Percentiles rank a stretch among this genome's conserved stretches.
Conservation (phyloP, 1,284 basidiomycete genomes). For the Fomitopsis betulina region DNA sequence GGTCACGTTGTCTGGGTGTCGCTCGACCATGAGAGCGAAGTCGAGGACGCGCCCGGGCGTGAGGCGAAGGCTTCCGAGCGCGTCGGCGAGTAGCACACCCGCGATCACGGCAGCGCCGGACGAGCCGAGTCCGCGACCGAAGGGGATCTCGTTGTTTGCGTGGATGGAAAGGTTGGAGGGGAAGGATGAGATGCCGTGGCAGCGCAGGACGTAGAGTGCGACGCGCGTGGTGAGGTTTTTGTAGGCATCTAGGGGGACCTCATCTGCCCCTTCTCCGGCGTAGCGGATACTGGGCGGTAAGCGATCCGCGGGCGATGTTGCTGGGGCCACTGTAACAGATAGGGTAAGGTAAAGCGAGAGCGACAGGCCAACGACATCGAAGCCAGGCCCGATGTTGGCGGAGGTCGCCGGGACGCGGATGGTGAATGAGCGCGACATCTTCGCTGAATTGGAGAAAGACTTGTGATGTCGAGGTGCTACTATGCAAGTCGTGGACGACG, state of each 20-base stretch:
- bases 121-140: constrained; percentile 94
- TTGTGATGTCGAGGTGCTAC: neutral
- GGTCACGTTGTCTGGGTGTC: constrained; percentile 99
- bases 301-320: constrained; percentile 25
- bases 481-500: neutral
- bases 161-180: constrained; percentile 73
- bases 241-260: constrained; percentile 93
- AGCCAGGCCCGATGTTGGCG: constrained; percentile 98
- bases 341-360: constrained; percentile 87
- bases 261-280: constrained; percentile 83
- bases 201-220: constrained; percentile 94
- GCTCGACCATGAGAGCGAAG: constrained; percentile 98
- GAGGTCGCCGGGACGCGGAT: constrained; percentile 94
- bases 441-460: neutral
- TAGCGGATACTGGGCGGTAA: constrained; percentile 70
- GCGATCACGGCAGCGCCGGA: constrained; percentile 98
- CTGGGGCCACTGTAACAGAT: constrained; percentile 49
- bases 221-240: constrained; percentile 98
- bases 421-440: constrained; percentile 35
- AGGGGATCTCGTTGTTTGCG: constrained; percentile 92
- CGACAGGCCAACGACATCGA: constrained; percentile 97
- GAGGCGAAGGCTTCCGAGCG: constrained; percentile 74
- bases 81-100: constrained; percentile 87
- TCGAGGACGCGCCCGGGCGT: constrained; percentile 79
- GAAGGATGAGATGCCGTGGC: constrained; percentile 72